Conservation (phyloP, 208 protist species). For the Leishmania lainsoni region DNA sequence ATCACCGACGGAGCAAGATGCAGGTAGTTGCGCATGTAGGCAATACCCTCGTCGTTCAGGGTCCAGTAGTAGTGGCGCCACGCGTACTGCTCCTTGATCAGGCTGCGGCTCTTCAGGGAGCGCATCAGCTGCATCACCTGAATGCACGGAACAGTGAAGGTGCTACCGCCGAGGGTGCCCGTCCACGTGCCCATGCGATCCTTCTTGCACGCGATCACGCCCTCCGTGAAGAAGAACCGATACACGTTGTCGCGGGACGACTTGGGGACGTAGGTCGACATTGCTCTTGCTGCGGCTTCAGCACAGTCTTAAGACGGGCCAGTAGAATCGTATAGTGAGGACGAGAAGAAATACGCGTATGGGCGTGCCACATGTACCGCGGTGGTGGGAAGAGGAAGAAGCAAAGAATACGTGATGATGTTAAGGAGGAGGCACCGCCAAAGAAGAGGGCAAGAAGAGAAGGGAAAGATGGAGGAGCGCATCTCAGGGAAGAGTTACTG, state of each 20-base stretch:
- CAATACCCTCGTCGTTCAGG: slow-evolving; percentile 92
- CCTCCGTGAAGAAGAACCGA: slow-evolving; percentile 93
- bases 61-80: slow-evolving; percentile 96
- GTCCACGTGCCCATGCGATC: slow-evolving; percentile 88
- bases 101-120: slow-evolving; percentile 89
- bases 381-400: not conserved
- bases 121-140: slow-evolving; percentile 92
- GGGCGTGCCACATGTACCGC: not conserved
- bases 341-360: not conserved
- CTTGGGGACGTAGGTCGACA: slow-evolving; percentile 72
- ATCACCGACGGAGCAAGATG: slow-evolving; percentile 86
- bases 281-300: not conserved
- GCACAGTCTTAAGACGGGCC: not conserved
- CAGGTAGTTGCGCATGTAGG: slow-evolving; percentile 94
- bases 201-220: slow-evolving; percentile 92
- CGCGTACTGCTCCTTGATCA: slow-evolving; percentile 94
- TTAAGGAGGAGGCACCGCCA: not conserved
- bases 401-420: not conserved
- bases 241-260: slow-evolving; percentile 85
- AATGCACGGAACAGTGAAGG: slow-evolving; percentile 74
- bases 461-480: not conserved
- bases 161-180: slow-evolving; percentile 77
- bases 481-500: not conserved
- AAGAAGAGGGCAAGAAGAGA: not conserved
- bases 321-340: too few species aligned